Percentiles rank a stretch among this genome's conserved stretches.
phyloP scores from a whole-genome alignment of 208 protist genomes.

The Zelonia costaricensis region DNA sequence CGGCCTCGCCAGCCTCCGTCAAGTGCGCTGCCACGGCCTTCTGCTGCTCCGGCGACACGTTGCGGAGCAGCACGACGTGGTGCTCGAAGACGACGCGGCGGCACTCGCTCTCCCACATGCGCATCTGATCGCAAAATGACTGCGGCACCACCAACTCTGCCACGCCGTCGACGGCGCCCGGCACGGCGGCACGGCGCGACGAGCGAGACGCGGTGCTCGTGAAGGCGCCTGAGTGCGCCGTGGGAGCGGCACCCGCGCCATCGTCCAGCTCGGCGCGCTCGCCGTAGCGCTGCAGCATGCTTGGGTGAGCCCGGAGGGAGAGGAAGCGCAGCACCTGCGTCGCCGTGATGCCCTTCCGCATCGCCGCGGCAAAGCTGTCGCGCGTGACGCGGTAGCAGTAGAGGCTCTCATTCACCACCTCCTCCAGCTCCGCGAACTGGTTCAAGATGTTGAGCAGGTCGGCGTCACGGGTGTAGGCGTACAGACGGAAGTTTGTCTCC shows the following conservation, averaged over 20 bases:
- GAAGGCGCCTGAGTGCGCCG: background rate
- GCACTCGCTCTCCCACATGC: slow-evolving; percentile 90
- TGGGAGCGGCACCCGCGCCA: background rate
- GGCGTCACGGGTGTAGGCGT: slow-evolving; percentile 79
- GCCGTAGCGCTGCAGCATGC: slow-evolving; percentile 64
- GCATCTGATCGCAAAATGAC: slow-evolving; percentile 87
- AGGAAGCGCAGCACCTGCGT: slow-evolving; percentile 84
- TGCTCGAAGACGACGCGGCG: slow-evolving; percentile 75
- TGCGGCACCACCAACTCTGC: slow-evolving; percentile 65
- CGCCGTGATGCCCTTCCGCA: slow-evolving; percentile 73
- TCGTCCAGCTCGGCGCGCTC: slow-evolving; percentile 1
- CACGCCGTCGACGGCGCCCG: slow-evolving; percentile 7
- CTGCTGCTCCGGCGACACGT: slow-evolving; percentile 59
- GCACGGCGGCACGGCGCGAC: background rate
- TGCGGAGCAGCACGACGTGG: slow-evolving; percentile 69
- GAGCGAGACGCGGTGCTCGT: background rate
- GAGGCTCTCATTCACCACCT: slow-evolving; percentile 62
- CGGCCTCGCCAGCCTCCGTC: slow-evolving; percentile 45
- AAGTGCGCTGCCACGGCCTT: slow-evolving; percentile 47
- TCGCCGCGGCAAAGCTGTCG: slow-evolving; percentile 69
- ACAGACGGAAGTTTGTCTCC: slow-evolving; percentile 91
- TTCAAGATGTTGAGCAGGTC: slow-evolving; percentile 82
- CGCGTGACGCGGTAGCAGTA: slow-evolving; percentile 86
- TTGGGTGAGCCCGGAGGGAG: slow-evolving; percentile 83
- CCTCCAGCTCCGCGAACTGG: slow-evolving; percentile 78